phyloP scores from a whole-genome alignment of 306 rosid genomes.

The Hippophae tibetana region DNA sequence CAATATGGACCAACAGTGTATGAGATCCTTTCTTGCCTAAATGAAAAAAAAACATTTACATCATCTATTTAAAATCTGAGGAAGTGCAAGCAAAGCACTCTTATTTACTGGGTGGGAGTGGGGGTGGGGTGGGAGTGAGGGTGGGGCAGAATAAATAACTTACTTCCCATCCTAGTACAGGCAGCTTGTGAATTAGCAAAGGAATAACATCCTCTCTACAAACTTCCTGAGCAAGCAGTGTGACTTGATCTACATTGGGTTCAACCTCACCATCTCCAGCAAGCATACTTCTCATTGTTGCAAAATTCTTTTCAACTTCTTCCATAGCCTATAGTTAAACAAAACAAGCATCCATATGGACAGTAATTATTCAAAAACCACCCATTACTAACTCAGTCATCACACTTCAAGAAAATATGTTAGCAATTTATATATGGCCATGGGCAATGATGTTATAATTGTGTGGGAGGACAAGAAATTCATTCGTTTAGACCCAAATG shows the following conservation, averaged over 20 bases:
- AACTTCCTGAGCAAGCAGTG: constrained; percentile 63
- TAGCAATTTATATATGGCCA: too few species aligned
- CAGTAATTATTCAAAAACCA: too few species aligned
- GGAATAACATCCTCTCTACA: constrained; percentile 76
- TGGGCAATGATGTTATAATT: too few species aligned
- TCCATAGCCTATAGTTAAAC: constrained; percentile 57
- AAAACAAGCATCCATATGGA: not conserved
- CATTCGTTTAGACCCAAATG: too few species aligned
- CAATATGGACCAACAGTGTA: constrained; percentile 70
- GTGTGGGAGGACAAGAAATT: too few species aligned
- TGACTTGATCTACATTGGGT: constrained; percentile 65
- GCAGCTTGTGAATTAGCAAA: constrained; percentile 69
- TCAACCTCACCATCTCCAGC: constrained; percentile 87
- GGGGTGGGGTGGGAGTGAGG: too few species aligned
- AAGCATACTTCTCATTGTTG: constrained; percentile 67
- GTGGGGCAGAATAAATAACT: constrained; percentile 22
- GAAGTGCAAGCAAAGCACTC: too few species aligned
- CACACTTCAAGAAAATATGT: too few species aligned
- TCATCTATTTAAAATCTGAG: constrained; percentile 4
- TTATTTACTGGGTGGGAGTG: too few species aligned
- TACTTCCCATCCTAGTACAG: constrained; percentile 93
- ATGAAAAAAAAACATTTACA: constrained; percentile 20
- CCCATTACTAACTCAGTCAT: too few species aligned
- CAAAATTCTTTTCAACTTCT: constrained; percentile 89
- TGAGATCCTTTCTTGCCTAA: constrained; percentile 93